Conservation (phyloP, 148 eudicot genomes). For the Camellia sinensis region DNA sequence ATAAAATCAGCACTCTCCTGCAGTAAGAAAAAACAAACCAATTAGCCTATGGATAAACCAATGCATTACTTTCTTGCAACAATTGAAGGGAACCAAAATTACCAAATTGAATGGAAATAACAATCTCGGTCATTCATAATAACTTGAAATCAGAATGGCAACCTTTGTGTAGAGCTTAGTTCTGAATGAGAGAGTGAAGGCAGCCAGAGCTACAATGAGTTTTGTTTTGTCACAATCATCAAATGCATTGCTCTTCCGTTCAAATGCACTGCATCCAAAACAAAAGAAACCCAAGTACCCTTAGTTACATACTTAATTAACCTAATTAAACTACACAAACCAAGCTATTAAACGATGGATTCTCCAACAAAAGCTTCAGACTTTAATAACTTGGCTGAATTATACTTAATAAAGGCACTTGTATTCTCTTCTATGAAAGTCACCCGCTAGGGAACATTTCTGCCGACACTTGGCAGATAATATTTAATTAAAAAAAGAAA, state of each 20-base stretch:
- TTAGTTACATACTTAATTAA: not conserved
- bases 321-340: not conserved
- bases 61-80: not conserved
- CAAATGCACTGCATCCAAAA: slow-evolving; percentile 26
- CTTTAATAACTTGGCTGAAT: not conserved
- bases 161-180: slow-evolving; percentile 48
- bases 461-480: not conserved
- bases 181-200: slow-evolving; percentile 59
- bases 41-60: slow-evolving; percentile 18
- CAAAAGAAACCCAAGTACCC: not conserved
- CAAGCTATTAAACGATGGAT: not conserved
- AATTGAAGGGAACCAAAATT: not conserved
- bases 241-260: slow-evolving; percentile 32
- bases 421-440: not conserved
- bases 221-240: slow-evolving; percentile 46
- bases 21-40: slow-evolving; percentile 25
- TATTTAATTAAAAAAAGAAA: not conserved
- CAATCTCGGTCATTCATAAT: not conserved
- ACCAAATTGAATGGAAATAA: not conserved
- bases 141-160: not conserved
- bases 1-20: slow-evolving; percentile 54
- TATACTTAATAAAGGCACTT: not conserved
- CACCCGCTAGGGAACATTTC: not conserved
- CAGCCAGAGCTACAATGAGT: slow-evolving; percentile 56
- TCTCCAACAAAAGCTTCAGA: not conserved